Evolutionary conservation across 2,329 filamentous ascomycete species (phyloP), one percentile per base, ranked within the genome.

Genomic region (Cladosporium sp.): DNA sequence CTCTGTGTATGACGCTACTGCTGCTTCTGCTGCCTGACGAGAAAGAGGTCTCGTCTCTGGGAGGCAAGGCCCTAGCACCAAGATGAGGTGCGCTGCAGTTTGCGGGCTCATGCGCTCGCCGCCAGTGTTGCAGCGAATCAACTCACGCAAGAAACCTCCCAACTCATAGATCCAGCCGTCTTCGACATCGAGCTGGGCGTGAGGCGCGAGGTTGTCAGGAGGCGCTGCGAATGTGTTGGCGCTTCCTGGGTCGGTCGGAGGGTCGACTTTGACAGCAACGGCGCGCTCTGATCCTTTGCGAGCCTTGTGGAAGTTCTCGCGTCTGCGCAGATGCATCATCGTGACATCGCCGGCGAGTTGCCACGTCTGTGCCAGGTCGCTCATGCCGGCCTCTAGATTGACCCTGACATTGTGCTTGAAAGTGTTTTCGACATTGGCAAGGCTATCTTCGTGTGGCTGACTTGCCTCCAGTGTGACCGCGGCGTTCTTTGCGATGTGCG

Each of bases 11-110:
- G 66, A 64, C 19, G 70, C 67, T 5, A 76, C 65, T 15, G 75
- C 72, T 7, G 68, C 63, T 39, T 75, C 66, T 36, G 72, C 62
- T 17, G 68, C 66, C 28, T 64, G 25, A 17, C 66, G 64, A 20
- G 70, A 63, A 4, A 73, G 67, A 30, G 70, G 65, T 38, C 75
- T 72, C 9, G 74, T 76, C 58, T 72, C 72, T 20, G 78, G 73
- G 30, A 81, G 69, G 60, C 81, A 67, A 36, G 80, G 74, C 22
- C 73, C 67, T 5, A 82, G 61, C 15, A 81, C 72, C 5, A 80
- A 70, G 12, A 82, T 65, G 3, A 82, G 69, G 30, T 77, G 69
- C 1, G 78, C 73, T 1, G 78, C 72, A 40, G 78, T 76, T 64
- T 83, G 80, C 8, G 75, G 75, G 57, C 80, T 76, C 14, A 74